phyloP scores from a whole-genome alignment of 2,329 filamentous ascomycete species.

The Phialophora tarda region DNA sequence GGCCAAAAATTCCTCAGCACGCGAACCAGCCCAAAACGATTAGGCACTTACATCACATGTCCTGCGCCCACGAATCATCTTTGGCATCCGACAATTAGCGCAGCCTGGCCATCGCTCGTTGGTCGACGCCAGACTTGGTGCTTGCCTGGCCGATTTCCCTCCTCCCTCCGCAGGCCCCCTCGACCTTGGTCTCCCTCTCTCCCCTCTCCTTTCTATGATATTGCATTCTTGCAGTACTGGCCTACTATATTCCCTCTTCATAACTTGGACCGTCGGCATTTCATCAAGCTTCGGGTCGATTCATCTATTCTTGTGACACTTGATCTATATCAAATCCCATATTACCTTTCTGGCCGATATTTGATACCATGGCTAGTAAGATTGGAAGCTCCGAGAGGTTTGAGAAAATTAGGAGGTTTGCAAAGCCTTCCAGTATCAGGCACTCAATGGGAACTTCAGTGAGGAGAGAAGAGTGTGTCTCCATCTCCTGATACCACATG shows the following conservation, averaged over 20 bases:
- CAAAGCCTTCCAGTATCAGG: neutral
- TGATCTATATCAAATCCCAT: neutral
- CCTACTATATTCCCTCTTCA: neutral
- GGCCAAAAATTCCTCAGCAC: constrained; percentile 12
- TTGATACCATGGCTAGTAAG: neutral
- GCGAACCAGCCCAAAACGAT: neutral
- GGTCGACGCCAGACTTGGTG: neutral
- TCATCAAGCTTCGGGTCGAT: neutral
- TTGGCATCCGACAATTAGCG: neutral
- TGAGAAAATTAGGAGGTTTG: neutral
- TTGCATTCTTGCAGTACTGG: neutral
- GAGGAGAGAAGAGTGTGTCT: constrained; percentile 9
- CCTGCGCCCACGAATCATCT: constrained; percentile 1
- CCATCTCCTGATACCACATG: neutral
- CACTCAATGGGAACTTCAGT: neutral
- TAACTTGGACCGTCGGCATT: neutral
- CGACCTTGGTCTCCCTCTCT: constrained; percentile 2
- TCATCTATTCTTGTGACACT: neutral
- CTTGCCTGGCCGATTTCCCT: constrained; percentile 2
- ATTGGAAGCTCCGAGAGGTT: neutral
- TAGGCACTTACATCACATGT: neutral
- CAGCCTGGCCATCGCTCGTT: constrained; percentile 8
- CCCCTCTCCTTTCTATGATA: constrained; percentile 9
- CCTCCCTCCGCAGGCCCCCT: constrained; percentile 1
- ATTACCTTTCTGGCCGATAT: neutral